Evolutionary conservation across 2,329 filamentous ascomycete genomes (phyloP).

Genomic region (Claviceps quebecensis): DNA sequence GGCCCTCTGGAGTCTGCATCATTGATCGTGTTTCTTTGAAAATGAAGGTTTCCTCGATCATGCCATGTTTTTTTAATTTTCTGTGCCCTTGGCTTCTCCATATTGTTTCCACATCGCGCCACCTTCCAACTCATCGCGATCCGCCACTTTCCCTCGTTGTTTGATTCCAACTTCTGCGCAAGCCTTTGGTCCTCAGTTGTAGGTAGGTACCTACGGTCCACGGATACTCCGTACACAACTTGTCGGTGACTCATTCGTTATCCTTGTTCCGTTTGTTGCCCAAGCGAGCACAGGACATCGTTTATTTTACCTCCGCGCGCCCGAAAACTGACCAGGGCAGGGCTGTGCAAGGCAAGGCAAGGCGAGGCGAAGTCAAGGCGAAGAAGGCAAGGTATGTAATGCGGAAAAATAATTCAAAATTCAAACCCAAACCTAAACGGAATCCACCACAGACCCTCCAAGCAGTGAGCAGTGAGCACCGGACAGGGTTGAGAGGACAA

Average conservation of each 20-base stretch:
- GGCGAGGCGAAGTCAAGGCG: not conserved
- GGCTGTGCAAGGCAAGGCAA: not conserved
- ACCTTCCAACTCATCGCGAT: not conserved
- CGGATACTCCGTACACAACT: no score
- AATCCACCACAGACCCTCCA: no score
- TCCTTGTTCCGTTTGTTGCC: constrained; percentile 1
- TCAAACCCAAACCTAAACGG: no score
- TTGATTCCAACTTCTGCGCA: no score
- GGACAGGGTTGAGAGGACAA: not conserved
- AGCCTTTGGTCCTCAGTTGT: no score
- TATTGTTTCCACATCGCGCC: not conserved
- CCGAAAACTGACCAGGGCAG: constrained; percentile 1
- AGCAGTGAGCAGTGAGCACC: not conserved
- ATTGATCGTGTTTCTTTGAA: no score
- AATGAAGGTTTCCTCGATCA: not conserved
- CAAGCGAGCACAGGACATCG: not conserved
- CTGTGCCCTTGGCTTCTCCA: not conserved
- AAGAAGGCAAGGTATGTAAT: not conserved
- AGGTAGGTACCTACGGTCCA: no score
- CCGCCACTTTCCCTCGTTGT: not conserved
- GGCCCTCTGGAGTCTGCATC: no score
- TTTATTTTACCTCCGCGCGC: not conserved
- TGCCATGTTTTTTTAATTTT: not conserved
- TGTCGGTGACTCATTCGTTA: constrained; percentile 1
- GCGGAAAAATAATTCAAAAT: not conserved